phyloP scores from a whole-genome alignment of 345 rosid species.

The Arabis alpina region DNA sequence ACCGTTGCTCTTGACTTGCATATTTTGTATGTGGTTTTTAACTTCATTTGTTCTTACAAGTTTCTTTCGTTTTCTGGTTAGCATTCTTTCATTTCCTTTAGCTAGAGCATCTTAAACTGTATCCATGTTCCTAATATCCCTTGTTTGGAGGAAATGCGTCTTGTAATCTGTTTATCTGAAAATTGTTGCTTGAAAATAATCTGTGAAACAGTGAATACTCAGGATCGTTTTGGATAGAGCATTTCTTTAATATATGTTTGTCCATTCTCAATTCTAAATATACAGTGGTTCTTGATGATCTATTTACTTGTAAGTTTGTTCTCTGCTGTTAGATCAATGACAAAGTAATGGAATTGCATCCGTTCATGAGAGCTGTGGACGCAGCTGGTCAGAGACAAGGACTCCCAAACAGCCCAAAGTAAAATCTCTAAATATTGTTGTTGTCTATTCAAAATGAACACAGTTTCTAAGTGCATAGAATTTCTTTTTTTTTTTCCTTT shows the following conservation, averaged over 20 bases:
- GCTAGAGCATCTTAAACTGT: slow-evolving; percentile 9
- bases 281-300: slow-evolving; percentile 6
- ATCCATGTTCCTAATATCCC: slow-evolving; percentile 21
- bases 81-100: slow-evolving; percentile 28
- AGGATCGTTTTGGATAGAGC: not conserved
- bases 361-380: slow-evolving; percentile 56
- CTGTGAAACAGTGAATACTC: not conserved
- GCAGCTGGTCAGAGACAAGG: slow-evolving; percentile 61
- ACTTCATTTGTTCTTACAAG: not conserved
- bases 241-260: slow-evolving; percentile 11
- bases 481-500: not conserved
- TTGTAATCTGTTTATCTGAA: slow-evolving; percentile 16
- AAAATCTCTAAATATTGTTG: slow-evolving; percentile 40
- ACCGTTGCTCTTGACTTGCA: slow-evolving; percentile 13
- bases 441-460: slow-evolving; percentile 21
- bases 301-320: slow-evolving; percentile 20
- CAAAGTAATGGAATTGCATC: slow-evolving; percentile 68
- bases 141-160: slow-evolving; percentile 7
- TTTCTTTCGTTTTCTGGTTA: not conserved
- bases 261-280: not conserved
- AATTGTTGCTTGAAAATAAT: not conserved
- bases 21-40: not conserved
- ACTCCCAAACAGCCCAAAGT: slow-evolving; percentile 57
- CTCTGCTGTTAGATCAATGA: slow-evolving; percentile 59
- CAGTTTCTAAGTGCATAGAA: slow-evolving; percentile 10